These are phyloP conservation scores for Lactuca saligna DNA, from an alignment of 129 eudicot species.

Conservation along the genomic window DNA sequence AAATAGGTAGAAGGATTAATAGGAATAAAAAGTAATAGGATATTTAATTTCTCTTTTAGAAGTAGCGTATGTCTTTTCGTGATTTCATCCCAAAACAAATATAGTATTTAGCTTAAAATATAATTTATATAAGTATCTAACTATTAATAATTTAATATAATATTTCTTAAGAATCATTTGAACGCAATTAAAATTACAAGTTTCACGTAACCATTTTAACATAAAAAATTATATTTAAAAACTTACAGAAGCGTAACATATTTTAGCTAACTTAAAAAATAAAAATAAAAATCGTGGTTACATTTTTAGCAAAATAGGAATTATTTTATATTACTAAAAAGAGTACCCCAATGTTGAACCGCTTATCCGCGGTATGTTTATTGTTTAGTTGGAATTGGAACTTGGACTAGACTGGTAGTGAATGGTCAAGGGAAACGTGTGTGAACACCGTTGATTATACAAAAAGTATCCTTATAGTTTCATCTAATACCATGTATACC, in stretches of 20 bases:
- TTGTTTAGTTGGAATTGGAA: neutral
- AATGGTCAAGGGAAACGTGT: constrained; percentile 28
- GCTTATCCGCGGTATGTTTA: constrained; percentile 23
- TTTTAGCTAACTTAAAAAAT: neutral
- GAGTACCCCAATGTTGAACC: neutral
- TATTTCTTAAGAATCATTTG: neutral
- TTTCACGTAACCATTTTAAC: neutral
- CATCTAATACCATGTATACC: neutral
- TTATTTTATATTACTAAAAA: neutral
- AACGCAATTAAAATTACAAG: neutral
- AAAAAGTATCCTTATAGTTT: neutral
- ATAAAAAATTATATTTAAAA: no score
- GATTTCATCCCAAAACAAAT: neutral
- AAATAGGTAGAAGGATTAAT: no score
- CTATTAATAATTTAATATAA: no score
- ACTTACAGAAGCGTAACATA: neutral
- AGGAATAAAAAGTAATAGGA: no score
- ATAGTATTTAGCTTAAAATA: no score
- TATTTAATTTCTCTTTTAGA: neutral
- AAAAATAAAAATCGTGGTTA: neutral
- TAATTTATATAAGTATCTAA: no score
- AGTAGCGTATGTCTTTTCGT: neutral
- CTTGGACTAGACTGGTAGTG: neutral
- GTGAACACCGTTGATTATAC: constrained; percentile 9
- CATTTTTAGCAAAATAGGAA: neutral